Conservation (phyloP, 148 eudicot genomes). For the Arctostaphylos glauca region DNA sequence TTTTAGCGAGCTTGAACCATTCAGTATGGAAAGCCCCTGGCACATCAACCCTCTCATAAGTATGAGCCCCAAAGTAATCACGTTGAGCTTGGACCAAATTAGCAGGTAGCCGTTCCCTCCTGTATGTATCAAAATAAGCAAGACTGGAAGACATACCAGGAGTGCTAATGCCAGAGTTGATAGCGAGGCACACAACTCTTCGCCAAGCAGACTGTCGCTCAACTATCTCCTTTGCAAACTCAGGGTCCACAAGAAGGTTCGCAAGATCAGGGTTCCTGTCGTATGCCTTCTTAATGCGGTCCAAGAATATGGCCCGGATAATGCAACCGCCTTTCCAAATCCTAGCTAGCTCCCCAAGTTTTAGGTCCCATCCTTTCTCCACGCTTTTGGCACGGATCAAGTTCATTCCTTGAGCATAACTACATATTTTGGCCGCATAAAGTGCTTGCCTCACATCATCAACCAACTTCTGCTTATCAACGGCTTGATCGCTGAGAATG, state of each 20-base stretch:
- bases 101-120: slow-evolving; percentile 79
- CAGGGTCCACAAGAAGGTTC: slow-evolving; percentile 77
- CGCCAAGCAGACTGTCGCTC: slow-evolving; percentile 87
- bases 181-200: slow-evolving; percentile 73
- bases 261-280: slow-evolving; percentile 76
- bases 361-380: slow-evolving; percentile 79
- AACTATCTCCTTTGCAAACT: slow-evolving; percentile 77
- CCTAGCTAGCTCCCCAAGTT: slow-evolving; percentile 83
- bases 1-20: slow-evolving; percentile 86
- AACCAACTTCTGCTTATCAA: slow-evolving; percentile 66
- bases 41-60: slow-evolving; percentile 82
- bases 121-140: slow-evolving; percentile 89
- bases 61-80: slow-evolving; percentile 92
- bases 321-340: slow-evolving; percentile 98
- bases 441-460: slow-evolving; percentile 84
- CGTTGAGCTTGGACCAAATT: slow-evolving; percentile 94
- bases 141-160: slow-evolving; percentile 97
- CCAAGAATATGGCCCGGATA: slow-evolving; percentile 86
- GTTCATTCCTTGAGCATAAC: slow-evolving; percentile 93
- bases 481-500: slow-evolving; percentile 49
- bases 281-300: slow-evolving; percentile 84
- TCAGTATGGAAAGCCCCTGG: slow-evolving; percentile 83
- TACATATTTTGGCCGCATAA: slow-evolving; percentile 80
- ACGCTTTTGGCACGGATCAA: slow-evolving; percentile 79
- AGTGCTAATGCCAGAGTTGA: slow-evolving; percentile 77